Base-by-base conservation (phyloP, 1,139 yeast species). In the Barnettozyma hawaiiensis region DNA sequence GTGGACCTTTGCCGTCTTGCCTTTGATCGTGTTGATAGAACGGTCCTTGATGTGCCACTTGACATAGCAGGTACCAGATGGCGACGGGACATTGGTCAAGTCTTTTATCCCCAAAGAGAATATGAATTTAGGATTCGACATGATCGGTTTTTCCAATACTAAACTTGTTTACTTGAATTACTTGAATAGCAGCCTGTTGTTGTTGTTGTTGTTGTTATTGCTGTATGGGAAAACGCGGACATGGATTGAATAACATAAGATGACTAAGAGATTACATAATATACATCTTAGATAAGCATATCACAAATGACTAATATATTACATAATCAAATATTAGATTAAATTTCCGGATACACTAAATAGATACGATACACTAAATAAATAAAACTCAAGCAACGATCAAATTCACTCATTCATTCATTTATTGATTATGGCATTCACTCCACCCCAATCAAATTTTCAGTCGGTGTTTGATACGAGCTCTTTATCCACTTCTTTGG, bases 31-130 rank as follows among this genome's bases (percentile, higher is more conserved):
- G 31, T 72, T 12, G 5, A 41, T 16, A 12, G 42, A 20, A 18
- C 65, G 53, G 29, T 75, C 79, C 40, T 65, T 65, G 22, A 77
- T 57, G 40, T 63, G 64, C 82, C 82, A 77, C 45, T 81, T 79
- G 22, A 87, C 76, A 52, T 64, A 80, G 53, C 92, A 80, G 35
- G 68, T 61, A 1, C 96, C 95, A 3, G 78, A 69, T 3, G 84
- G 73, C 52, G 85, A 87, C 0, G 97, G 97, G 31, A 90, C 76
- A 57, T 90, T 90, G 24, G 81, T 73, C 40, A 90, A 67, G 52
- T 85, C 95, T 46, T 77, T 75, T 42, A 90, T 73, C 18, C 73
- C 64, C 31, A 89, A 64, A 21, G 70, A 64, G 39, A 87, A 69
- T 41, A 76, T 66, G 61, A 86, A 90, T 54, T 71, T 73, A 6